Conservation (phyloP, 2,329 filamentous ascomycete genomes). For the Aureobasidium sp. region DNA sequence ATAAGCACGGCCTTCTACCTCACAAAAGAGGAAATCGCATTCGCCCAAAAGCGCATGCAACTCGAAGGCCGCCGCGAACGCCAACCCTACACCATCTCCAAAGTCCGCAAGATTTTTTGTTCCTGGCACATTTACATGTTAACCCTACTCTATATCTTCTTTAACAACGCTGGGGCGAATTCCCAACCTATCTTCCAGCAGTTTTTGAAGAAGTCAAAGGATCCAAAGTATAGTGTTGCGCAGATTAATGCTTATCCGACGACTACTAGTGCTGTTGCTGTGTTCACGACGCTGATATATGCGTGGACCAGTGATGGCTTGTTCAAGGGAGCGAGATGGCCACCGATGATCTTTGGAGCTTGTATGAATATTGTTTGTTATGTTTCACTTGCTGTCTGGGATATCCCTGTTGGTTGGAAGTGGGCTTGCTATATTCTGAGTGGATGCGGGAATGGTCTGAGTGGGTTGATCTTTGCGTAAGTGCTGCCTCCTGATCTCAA, state of each 20-base stretch:
- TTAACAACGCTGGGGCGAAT: neutral
- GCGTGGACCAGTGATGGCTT: neutral
- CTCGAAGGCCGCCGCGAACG: slow-evolving; percentile 39
- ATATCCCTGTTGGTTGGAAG: slow-evolving; percentile 44
- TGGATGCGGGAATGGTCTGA: slow-evolving; percentile 39
- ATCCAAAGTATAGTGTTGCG: neutral
- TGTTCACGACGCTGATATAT: neutral
- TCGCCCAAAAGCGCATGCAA: slow-evolving; percentile 43
- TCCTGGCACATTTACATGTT: neutral
- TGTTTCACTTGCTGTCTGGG: slow-evolving; percentile 32
- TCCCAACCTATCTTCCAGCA: neutral
- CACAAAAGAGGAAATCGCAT: slow-evolving; percentile 34
- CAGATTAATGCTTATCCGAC: neutral
- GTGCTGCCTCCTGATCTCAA: slow-evolving; percentile 14
- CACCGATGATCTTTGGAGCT: neutral
- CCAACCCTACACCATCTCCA: slow-evolving; percentile 20
- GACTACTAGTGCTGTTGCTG: neutral
- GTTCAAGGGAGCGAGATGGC: neutral
- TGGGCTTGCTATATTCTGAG: slow-evolving; percentile 55
- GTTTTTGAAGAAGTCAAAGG: neutral
- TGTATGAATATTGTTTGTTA: neutral
- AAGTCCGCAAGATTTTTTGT: neutral
- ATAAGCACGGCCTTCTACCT: slow-evolving; percentile 44
- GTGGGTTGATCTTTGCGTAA: slow-evolving; percentile 43
- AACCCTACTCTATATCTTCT: neutral